A percentile compares a stretch with the other conserved stretches of the same genome.
These are phyloP conservation scores for Aspergillus sp. DNA, from an alignment of 2,329 filamentous ascomycete species.

Conservation along the genomic window DNA sequence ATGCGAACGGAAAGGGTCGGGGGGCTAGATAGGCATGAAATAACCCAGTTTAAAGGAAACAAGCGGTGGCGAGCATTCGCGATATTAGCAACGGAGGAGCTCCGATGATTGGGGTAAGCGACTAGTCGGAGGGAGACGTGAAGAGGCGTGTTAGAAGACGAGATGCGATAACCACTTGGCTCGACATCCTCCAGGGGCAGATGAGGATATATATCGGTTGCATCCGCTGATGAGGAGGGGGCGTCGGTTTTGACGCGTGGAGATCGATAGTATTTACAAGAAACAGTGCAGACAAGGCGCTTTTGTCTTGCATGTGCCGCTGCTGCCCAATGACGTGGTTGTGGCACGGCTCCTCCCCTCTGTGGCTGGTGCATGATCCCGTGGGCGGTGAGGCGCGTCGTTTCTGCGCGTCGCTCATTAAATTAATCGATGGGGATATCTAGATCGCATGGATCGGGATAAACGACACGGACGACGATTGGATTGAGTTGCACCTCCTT, in stretches of 20 bases:
- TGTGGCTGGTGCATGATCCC: conserved; percentile 14
- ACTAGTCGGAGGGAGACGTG: conserved; percentile 2
- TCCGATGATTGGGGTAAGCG: conserved; percentile 9
- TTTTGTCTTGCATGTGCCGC: neutral
- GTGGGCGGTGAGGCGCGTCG: conserved; percentile 20
- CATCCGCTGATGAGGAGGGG: neutral
- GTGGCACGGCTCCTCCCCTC: conserved; percentile 17
- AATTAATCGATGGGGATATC: no score
- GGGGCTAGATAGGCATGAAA: neutral
- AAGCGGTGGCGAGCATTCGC: conserved; percentile 12
- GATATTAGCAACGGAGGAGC: conserved; percentile 15
- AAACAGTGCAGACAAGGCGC: neutral
- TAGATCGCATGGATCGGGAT: neutral
- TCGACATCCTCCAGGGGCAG: neutral
- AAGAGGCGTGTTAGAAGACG: neutral
- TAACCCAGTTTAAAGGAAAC: conserved; percentile 9
- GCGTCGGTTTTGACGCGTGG: neutral
- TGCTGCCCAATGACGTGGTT: conserved; percentile 33
- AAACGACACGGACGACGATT: neutral
- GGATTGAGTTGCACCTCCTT: no score
- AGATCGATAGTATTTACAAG: neutral
- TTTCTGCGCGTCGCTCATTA: neutral
- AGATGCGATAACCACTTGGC: neutral
- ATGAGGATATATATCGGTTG: neutral
- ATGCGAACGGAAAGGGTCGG: neutral